A percentile compares a stretch with the other conserved stretches of the same genome.
Conservation (phyloP, 768 basidiomycete genomes). For the Tylopilus rubrobrunneus region DNA sequence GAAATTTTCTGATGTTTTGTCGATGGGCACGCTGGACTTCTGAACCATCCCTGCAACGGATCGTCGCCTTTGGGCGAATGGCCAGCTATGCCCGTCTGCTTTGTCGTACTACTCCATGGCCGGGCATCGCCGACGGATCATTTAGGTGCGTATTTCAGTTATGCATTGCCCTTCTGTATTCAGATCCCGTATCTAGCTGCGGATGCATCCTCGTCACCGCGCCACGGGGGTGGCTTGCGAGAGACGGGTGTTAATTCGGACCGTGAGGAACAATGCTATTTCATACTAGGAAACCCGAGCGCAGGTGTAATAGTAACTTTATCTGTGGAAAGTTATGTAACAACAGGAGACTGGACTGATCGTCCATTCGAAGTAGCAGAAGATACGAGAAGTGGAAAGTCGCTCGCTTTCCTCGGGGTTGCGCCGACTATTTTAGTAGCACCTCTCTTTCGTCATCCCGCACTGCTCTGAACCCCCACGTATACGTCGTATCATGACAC, state of each 20-base stretch:
- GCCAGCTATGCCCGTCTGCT: neutral
- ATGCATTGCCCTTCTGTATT: neutral
- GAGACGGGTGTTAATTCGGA: constrained; percentile 1
- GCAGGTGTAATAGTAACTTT: constrained; percentile 22
- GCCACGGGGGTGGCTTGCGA: neutral
- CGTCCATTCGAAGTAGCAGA: constrained; percentile 15
- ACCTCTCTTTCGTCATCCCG: neutral
- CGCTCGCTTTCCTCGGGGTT: constrained; percentile 15
- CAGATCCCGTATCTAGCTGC: neutral
- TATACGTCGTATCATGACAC: neutral
- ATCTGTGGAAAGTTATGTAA: constrained; percentile 26
- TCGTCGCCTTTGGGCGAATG: constrained; percentile 3
- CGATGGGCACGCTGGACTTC: constrained; percentile 14
- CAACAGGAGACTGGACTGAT: constrained; percentile 5
- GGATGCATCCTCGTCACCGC: neutral
- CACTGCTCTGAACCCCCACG: constrained; percentile 1
- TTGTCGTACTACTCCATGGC: neutral
- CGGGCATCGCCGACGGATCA: neutral
- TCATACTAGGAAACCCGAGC: constrained; percentile 11
- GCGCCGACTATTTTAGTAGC: constrained; percentile 14
- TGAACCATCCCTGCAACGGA: constrained; percentile 19
- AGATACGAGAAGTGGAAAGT: constrained; percentile 20
- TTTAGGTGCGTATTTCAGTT: neutral
- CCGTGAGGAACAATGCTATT: constrained; percentile 12
- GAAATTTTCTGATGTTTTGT: constrained; percentile 16